phyloP scores from a whole-genome alignment of 1,139 yeast species.

The Taphrina betulina region DNA sequence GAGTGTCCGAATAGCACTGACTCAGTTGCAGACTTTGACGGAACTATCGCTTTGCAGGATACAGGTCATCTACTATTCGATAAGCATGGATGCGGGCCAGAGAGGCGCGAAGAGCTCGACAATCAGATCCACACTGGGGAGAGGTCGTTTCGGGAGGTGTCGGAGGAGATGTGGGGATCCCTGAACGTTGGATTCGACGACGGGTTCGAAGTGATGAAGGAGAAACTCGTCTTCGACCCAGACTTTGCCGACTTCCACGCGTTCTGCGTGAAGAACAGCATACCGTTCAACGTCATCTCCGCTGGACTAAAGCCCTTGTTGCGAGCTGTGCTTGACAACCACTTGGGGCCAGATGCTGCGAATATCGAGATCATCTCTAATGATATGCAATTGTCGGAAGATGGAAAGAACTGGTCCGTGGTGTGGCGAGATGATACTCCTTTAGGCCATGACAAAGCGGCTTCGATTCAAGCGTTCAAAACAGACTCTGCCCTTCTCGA shows the following conservation, averaged over 20 bases:
- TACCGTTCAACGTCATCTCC: slow-evolving; percentile 62
- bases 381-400: slow-evolving; percentile 52
- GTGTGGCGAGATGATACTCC: slow-evolving; percentile 60
- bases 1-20: background rate
- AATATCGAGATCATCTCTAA: slow-evolving; percentile 63
- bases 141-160: slow-evolving; percentile 48
- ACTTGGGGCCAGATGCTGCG: slow-evolving; percentile 57
- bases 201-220: slow-evolving; percentile 56
- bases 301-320: slow-evolving; percentile 69
- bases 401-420: slow-evolving; percentile 56
- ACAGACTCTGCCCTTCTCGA: slow-evolving; percentile 30
- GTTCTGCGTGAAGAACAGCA: slow-evolving; percentile 53
- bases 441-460: slow-evolving; percentile 68
- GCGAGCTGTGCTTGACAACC: slow-evolving; percentile 57
- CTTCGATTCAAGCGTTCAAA: slow-evolving; percentile 48
- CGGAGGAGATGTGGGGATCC: slow-evolving; percentile 51
- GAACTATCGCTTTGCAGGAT: slow-evolving; percentile 50
- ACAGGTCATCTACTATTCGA: slow-evolving; percentile 52
- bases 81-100: slow-evolving; percentile 49
- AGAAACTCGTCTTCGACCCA: slow-evolving; percentile 58
- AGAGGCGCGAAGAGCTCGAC: slow-evolving; percentile 46
- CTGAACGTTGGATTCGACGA: slow-evolving; percentile 51
- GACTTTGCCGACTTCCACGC: slow-evolving; percentile 59
- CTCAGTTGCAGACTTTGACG: slow-evolving; percentile 47
- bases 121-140: slow-evolving; percentile 45